Conservation (phyloP, 1,284 basidiomycete genomes). For the Grifola frondosa region DNA sequence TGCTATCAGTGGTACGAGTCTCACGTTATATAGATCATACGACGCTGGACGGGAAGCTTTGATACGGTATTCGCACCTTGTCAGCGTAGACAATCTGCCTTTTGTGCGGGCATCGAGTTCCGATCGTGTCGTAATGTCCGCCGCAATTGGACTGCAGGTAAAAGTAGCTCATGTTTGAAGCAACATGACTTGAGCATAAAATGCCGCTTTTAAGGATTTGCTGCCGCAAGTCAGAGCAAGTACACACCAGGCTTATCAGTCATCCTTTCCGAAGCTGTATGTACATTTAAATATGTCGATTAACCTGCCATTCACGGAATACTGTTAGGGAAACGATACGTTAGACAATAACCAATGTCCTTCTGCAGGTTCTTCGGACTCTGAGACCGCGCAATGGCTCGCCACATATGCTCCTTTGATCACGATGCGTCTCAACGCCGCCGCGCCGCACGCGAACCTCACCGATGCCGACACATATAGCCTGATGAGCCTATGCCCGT, state of each 20-base stretch:
- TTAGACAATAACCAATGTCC: constrained; percentile 71
- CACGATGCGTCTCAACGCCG: constrained; percentile 58
- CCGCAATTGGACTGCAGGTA: constrained; percentile 73
- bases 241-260: constrained; percentile 45
- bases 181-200: neutral
- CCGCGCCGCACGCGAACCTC: constrained; percentile 63
- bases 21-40: constrained; percentile 41
- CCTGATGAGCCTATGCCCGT: constrained; percentile 76
- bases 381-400: constrained; percentile 52
- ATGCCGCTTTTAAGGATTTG: constrained; percentile 47
- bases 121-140: constrained; percentile 64
- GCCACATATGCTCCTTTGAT: constrained; percentile 56
- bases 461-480: constrained; percentile 54
- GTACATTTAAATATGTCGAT: constrained; percentile 7
- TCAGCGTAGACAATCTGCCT: constrained; percentile 47
- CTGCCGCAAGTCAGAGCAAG: constrained; percentile 26
- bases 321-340: constrained; percentile 62
- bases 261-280: constrained; percentile 53
- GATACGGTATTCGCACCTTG: constrained; percentile 49
- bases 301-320: neutral
- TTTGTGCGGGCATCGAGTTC: constrained; percentile 69
- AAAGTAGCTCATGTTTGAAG: constrained; percentile 2
- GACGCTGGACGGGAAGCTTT: constrained; percentile 49
- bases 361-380: constrained; percentile 47
- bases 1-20: neutral